Base-by-base conservation (phyloP, 1,284 basidiomycete genomes). In the Thecaphora thlaspeos region DNA sequence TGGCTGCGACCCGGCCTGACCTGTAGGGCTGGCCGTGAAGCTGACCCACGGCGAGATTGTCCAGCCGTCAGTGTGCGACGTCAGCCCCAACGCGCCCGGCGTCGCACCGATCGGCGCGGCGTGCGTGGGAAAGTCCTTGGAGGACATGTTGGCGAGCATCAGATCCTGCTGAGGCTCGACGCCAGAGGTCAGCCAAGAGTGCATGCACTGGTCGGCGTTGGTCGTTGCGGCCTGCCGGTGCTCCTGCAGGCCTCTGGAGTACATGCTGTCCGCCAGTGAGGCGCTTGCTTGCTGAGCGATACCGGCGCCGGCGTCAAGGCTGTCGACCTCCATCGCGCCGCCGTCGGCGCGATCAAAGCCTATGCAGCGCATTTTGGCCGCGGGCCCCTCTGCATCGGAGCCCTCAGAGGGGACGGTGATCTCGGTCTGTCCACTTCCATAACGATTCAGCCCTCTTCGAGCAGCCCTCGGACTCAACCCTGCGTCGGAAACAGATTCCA, bases 21-120 rank as follows among this genome's bases (percentile, higher is more conserved):
- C n/a, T n/a, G n/a, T n/a, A n/a, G 62, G 62, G 5, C 54, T 61
- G 30, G 50, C 37, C 3, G 41, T 34, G 11, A 65, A 34, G 38
- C 52, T 51, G 52, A 65, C 49, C 62, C 62, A 65, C 19, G 62
- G 62, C n/a, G 62, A 65, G 26, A 65, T 65, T 17, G 62, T 48
- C 62, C 62, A 65, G n/a, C 62, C 58, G 10, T 65, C 62, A 18
- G 49, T 44, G 17, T 30, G 21, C 34, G 51, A 51, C 22, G 39
- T 45, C 11, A 60, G 41, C 4, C 57, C 61, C 17, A 64, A 43
- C 7, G 61, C 61, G 10, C 54, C 46, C 4, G 61, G 57, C 5
- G 61, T 60, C 2, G 60, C 34, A 22, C 57, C 57, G 10, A 64
- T 24, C 21, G 61, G 44, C 46, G 57, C 60, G 17, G 51, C 36